Evolutionary conservation across 2,329 filamentous ascomycete species (phyloP).

Genomic region (Fusarium domesticum): DNA sequence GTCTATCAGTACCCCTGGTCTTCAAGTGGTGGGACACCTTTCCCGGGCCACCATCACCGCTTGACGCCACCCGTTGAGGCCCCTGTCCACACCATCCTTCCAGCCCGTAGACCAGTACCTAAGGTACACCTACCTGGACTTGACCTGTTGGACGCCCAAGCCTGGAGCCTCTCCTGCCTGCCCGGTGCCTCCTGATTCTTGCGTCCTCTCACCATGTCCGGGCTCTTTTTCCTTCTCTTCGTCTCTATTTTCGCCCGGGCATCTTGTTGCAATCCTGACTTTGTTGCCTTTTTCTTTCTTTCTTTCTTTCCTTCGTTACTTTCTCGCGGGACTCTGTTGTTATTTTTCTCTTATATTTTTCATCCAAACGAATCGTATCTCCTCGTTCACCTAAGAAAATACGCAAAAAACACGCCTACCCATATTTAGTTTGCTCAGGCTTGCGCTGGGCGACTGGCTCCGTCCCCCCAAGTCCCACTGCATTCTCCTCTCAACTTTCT

Average conservation of each 20-base stretch:
- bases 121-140: too few species aligned
- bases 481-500: conserved; percentile 10
- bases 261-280: background rate
- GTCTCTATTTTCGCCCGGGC: background rate
- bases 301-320: too few species aligned
- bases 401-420: conserved; percentile 9
- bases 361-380: background rate
- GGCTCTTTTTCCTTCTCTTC: background rate
- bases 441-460: conserved; percentile 26
- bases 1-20: too few species aligned
- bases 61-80: too few species aligned
- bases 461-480: conserved; percentile 18
- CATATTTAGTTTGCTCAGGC: conserved; percentile 22
- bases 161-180: too few species aligned
- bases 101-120: too few species aligned
- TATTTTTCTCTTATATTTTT: background rate
- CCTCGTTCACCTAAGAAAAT: background rate
- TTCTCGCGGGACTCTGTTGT: too few species aligned
- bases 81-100: too few species aligned
- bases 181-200: background rate
- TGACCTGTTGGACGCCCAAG: too few species aligned
- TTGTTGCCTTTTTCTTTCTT: background rate
- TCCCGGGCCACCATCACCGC: too few species aligned
- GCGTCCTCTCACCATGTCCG: background rate
- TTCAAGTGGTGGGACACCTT: too few species aligned